A percentile compares a stretch with the other conserved stretches of the same genome.
phyloP scores from a whole-genome alignment of 257 asterid genomes.

The Solanum verrucosum region DNA sequence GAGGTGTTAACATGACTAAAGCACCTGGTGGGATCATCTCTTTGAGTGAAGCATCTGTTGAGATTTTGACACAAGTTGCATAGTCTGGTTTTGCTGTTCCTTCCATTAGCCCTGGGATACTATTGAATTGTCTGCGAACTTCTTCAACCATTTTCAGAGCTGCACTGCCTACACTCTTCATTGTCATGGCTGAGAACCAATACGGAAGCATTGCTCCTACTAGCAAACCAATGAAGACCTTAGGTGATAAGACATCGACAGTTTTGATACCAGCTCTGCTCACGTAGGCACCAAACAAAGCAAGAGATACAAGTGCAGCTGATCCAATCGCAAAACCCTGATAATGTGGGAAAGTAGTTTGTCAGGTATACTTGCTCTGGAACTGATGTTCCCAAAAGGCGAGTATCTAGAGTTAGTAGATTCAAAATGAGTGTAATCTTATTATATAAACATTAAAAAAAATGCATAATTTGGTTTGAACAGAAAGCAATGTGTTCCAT shows the following conservation, averaged over 20 bases:
- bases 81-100: constrained; percentile 49
- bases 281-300: constrained; percentile 47
- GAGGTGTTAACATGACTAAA: constrained; percentile 45
- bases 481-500: no score
- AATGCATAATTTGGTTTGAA: no score
- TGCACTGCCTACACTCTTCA: constrained; percentile 48
- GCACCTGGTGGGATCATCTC: constrained; percentile 54
- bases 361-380: neutral
- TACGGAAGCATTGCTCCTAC: constrained; percentile 59
- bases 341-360: neutral
- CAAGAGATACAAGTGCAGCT: constrained; percentile 51
- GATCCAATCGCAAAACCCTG: constrained; percentile 55
- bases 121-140: constrained; percentile 42
- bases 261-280: constrained; percentile 36
- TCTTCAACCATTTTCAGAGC: constrained; percentile 49
- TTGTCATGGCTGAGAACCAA: constrained; percentile 60
- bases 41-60: constrained; percentile 43
- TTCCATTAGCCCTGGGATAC: constrained; percentile 38
- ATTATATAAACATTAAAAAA: no score
- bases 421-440: no score
- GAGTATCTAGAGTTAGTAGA: no score
- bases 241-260: constrained; percentile 40
- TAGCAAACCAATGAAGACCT: constrained; percentile 41
- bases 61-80: constrained; percentile 48
- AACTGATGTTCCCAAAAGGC: no score